Evolutionary conservation across 352 stramenopile genomes (phyloP).

Genomic region (Phytophthora parvispora): DNA sequence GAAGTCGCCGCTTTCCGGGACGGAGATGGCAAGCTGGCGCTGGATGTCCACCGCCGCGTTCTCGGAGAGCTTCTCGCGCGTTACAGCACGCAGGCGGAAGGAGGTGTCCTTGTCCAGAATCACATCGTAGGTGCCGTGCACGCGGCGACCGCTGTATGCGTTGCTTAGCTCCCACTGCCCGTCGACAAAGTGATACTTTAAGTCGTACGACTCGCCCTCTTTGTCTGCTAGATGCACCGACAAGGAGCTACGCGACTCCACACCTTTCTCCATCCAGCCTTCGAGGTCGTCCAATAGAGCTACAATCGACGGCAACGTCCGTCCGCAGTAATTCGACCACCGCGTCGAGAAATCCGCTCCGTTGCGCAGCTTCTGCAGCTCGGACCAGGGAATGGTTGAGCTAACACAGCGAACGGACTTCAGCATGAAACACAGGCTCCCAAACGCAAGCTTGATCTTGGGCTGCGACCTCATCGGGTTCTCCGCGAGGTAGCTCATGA

Average conservation of each 20-base stretch:
- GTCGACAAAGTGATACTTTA: constrained; percentile 55
- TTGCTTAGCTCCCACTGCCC: constrained; percentile 40
- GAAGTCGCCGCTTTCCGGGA: constrained; percentile 19
- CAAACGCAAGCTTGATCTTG: constrained; percentile 40
- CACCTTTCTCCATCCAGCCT: constrained; percentile 21
- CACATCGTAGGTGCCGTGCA: constrained; percentile 41
- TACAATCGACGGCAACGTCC: constrained; percentile 22
- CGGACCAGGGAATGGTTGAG: constrained; percentile 31
- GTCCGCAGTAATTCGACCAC: constrained; percentile 48
- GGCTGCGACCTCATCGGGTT: constrained; percentile 8
- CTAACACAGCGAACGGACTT: constrained; percentile 30
- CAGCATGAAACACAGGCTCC: constrained; percentile 43
- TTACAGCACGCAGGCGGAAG: constrained; percentile 40
- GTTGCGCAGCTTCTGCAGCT: constrained; percentile 39
- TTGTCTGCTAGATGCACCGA: constrained; percentile 33
- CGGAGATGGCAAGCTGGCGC: constrained; percentile 28
- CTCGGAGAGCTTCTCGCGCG: constrained; percentile 19
- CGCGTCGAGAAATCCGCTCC: constrained; percentile 36
- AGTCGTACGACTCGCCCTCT: constrained; percentile 20
- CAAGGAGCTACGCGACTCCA: constrained; percentile 14
- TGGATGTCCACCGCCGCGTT: constrained; percentile 24
- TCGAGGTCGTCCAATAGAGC: constrained; percentile 42
- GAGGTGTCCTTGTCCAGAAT: constrained; percentile 42
- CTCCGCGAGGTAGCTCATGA: constrained; percentile 37
- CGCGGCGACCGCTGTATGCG: constrained; percentile 9